Conservation (phyloP, 768 basidiomycete genomes). For the Polyporus arcularius region DNA sequence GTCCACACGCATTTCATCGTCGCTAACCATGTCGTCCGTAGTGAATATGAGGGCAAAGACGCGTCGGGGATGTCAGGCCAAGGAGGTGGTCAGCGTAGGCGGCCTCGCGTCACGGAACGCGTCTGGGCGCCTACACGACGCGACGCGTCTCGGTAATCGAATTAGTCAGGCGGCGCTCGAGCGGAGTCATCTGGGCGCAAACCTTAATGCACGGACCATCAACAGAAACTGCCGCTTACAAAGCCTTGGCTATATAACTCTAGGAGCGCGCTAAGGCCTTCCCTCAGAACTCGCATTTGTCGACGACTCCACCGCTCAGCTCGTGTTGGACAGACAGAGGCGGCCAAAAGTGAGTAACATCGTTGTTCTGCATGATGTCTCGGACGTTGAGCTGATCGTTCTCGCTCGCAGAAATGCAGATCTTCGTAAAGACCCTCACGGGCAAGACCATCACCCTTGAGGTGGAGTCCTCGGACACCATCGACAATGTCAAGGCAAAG, state of each 20-base stretch:
- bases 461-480: constrained; percentile 96
- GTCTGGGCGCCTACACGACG: constrained; percentile 19
- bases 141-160: constrained; percentile 24
- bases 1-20: constrained; percentile 57
- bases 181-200: constrained; percentile 18
- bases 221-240: constrained; percentile 32
- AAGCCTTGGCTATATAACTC: constrained; percentile 23
- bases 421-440: constrained; percentile 99
- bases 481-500: constrained; percentile 98
- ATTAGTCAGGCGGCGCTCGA: constrained; percentile 13
- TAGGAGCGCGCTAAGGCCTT: constrained; percentile 19
- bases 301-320: constrained; percentile 89
- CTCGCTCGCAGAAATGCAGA: constrained; percentile 70
- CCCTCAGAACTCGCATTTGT: constrained; percentile 64
- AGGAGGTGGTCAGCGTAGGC: constrained; percentile 1
- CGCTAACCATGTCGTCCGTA: constrained; percentile 50
- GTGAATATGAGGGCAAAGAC: neutral
- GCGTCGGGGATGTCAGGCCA: neutral
- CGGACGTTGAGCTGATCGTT: constrained; percentile 53
- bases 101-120: constrained; percentile 12
- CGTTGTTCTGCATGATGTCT: neutral
- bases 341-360: constrained; percentile 45
- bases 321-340: constrained; percentile 87
- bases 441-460: constrained; percentile 99
- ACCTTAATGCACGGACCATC: constrained; percentile 49